Percentiles rank a stretch among this genome's conserved stretches.
phyloP scores from a whole-genome alignment of 2,329 filamentous ascomycete genomes.

The Arthroderma sp. region DNA sequence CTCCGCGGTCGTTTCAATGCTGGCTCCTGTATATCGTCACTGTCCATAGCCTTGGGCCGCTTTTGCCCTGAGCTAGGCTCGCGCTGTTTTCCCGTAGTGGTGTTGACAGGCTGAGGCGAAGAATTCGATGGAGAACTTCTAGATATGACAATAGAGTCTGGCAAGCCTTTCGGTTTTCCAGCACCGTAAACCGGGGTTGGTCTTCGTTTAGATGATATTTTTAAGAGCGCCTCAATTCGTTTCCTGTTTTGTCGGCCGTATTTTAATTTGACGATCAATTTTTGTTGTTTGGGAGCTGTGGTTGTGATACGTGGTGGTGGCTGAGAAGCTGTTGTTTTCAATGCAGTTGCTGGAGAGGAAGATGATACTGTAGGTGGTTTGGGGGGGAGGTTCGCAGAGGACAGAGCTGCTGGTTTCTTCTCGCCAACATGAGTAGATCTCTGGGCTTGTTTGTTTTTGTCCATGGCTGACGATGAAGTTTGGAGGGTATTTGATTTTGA shows the following conservation, averaged over 20 bases:
- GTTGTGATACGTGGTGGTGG: neutral
- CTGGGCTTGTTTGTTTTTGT: neutral
- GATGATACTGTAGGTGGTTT: neutral
- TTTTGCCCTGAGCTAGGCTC: constrained; percentile 16
- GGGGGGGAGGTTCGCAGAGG: neutral
- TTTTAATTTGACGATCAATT: constrained; percentile 39
- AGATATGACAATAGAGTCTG: constrained; percentile 12
- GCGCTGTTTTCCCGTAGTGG: constrained; percentile 15
- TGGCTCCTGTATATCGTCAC: constrained; percentile 19
- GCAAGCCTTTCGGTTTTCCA: constrained; percentile 17
- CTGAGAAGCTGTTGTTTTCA: neutral
- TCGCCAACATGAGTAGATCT: neutral
- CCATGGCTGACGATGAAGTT: neutral
- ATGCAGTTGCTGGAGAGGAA: neutral
- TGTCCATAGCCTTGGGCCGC: constrained; percentile 19
- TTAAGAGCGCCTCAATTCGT: constrained; percentile 37
- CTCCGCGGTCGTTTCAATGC: constrained; percentile 26
- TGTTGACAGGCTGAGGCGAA: constrained; percentile 10
- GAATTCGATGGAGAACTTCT: constrained; percentile 2
- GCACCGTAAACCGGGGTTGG: constrained; percentile 18
- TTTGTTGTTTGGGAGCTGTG: constrained; percentile 15
- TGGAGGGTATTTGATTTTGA: neutral
- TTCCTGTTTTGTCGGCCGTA: constrained; percentile 40
- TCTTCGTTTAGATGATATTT: constrained; percentile 32
- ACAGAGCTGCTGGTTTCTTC: constrained; percentile 8